Conservation (phyloP, 1,284 basidiomycete genomes). For the Mycena sp. region DNA sequence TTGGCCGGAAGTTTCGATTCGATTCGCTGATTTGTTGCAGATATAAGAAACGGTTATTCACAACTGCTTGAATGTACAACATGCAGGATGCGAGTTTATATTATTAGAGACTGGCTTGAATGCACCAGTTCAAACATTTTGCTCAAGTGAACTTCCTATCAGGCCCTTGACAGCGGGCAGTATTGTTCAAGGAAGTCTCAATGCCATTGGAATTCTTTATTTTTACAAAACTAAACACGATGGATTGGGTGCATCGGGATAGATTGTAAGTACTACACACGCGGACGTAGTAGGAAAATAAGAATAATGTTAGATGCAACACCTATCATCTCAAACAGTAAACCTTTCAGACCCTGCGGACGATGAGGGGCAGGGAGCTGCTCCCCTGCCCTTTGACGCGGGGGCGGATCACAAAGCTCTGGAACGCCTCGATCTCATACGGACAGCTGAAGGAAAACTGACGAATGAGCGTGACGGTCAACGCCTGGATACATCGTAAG, state of each 20-base stretch:
- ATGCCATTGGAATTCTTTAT: too few species aligned
- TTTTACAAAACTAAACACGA: too few species aligned
- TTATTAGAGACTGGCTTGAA: too few species aligned
- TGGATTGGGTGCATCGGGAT: too few species aligned
- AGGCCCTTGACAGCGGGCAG: too few species aligned
- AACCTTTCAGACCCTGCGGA: constrained; percentile 50
- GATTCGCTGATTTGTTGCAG: constrained; percentile 27
- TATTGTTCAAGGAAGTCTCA: too few species aligned
- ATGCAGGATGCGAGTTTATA: too few species aligned
- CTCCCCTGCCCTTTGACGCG: constrained; percentile 57
- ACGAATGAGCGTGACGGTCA: constrained; percentile 57
- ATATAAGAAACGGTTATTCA: constrained; percentile 51
- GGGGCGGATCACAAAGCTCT: constrained; percentile 70
- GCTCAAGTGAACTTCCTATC: too few species aligned
- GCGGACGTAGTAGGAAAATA: not conserved
- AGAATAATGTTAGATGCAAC: too few species aligned
- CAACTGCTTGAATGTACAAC: constrained; percentile 27
- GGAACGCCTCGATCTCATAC: constrained; percentile 63
- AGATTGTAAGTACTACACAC: too few species aligned
- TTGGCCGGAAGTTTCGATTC: not conserved
- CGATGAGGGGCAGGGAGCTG: constrained; percentile 63
- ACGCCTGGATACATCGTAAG: constrained; percentile 43
- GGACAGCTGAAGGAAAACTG: constrained; percentile 61
- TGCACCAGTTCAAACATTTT: too few species aligned
- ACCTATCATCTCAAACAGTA: too few species aligned